Percentiles rank a stretch among this genome's conserved stretches.
These are phyloP conservation scores for Corynascus novoguineensis DNA, from an alignment of 495 filamentous ascomycete genomes.

Conservation along the genomic window DNA sequence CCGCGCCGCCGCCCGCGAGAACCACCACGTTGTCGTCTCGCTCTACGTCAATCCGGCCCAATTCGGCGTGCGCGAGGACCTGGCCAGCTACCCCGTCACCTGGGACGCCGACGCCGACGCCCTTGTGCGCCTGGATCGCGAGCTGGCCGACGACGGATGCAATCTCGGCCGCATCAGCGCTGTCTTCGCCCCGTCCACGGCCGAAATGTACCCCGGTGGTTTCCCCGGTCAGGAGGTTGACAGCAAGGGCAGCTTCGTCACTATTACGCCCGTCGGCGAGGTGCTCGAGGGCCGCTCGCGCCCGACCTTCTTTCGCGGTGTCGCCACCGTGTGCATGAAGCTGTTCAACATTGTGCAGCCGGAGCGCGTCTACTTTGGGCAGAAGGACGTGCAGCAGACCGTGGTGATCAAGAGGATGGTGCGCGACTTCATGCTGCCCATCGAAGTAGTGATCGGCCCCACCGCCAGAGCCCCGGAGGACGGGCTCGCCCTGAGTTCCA, in stretches of 20 bases:
- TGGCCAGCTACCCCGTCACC: conserved; percentile 83
- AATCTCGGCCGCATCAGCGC: conserved; percentile 66
- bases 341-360: conserved; percentile 88
- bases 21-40: conserved; percentile 77
- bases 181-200: conserved; percentile 77
- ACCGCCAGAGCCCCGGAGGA: conserved; percentile 76
- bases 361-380: conserved; percentile 89
- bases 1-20: conserved; percentile 76
- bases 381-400: conserved; percentile 97
- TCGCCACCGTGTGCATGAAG: conserved; percentile 96
- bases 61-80: conserved; percentile 85
- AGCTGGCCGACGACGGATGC: conserved; percentile 53
- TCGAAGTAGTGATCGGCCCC: conserved; percentile 63
- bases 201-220: conserved; percentile 79
- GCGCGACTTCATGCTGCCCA: conserved; percentile 77
- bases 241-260: conserved; percentile 85
- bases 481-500: conserved; percentile 87
- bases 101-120: conserved; percentile 69
- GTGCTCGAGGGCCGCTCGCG: conserved; percentile 77
- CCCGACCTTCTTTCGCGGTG: conserved; percentile 95
- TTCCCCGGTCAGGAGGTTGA: conserved; percentile 75
- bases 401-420: conserved; percentile 84
- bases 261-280: conserved; percentile 73
- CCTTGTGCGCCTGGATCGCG: conserved; percentile 61
- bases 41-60: conserved; percentile 97